Evolutionary conservation across 2,329 filamentous ascomycete genomes (phyloP).

Genomic region (Knufia fluminis): DNA sequence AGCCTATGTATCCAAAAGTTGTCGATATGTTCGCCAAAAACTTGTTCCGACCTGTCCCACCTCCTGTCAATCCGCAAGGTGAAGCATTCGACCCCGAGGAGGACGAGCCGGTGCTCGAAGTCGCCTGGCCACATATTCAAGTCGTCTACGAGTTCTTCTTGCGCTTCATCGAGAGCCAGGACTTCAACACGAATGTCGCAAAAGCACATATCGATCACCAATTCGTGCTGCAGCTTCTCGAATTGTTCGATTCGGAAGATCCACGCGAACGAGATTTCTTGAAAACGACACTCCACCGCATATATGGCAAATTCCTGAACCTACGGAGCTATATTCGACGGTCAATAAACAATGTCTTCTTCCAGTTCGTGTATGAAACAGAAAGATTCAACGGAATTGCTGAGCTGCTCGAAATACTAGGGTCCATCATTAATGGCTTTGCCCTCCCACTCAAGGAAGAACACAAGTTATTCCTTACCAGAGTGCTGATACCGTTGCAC

Average conservation of each 20-base stretch:
- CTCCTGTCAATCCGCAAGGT: conserved; percentile 93
- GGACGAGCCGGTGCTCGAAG: conserved; percentile 94
- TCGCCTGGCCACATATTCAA: conserved; percentile 98
- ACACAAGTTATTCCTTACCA: conserved; percentile 93
- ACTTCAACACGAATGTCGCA: conserved; percentile 99
- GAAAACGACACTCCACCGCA: conserved; percentile 94
- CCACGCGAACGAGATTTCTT: conserved; percentile 93
- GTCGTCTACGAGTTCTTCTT: conserved; percentile 99
- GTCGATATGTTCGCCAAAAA: conserved; percentile 99
- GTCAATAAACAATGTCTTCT: conserved; percentile 99
- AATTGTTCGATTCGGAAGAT: conserved; percentile 96
- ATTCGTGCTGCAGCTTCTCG: conserved; percentile 89
- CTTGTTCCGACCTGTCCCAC: conserved; percentile 90
- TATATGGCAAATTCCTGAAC: conserved; percentile 98
- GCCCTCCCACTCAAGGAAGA: conserved; percentile 94
- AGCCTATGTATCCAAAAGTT: conserved; percentile 96
- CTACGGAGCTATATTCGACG: conserved; percentile 91
- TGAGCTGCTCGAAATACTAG: conserved; percentile 89
- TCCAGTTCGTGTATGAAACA: conserved; percentile 98
- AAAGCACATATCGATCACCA: conserved; percentile 98
- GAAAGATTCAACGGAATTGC: conserved; percentile 98
- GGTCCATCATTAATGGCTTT: conserved; percentile 98
- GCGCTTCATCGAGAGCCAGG: conserved; percentile 96
- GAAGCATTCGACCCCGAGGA: conserved; percentile 98
- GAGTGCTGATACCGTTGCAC: conserved; percentile 85